Percentiles rank a stretch among this genome's conserved stretches.
These are phyloP conservation scores for Orobanche coerulescens DNA, from an alignment of 257 asterid genomes.

Conservation along the genomic window DNA sequence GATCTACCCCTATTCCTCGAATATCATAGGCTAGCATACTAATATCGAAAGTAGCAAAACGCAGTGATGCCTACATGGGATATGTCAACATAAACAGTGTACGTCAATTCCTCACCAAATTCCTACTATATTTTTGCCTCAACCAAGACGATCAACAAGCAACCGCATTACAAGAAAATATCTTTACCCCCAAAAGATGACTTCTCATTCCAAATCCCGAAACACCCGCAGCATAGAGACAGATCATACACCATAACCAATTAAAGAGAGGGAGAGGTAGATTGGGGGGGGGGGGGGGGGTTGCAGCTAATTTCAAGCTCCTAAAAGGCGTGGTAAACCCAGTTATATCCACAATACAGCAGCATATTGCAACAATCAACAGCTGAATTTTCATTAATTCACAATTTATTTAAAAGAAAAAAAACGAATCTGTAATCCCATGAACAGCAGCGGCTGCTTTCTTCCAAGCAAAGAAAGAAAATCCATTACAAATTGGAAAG, in stretches of 20 bases:
- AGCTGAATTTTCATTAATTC: slow-evolving; percentile 11
- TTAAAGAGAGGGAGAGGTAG: not conserved
- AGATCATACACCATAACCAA: not conserved
- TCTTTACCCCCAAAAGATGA: not conserved
- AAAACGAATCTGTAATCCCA: not conserved
- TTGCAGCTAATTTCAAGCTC: slow-evolving; percentile 3
- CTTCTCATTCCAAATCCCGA: not conserved
- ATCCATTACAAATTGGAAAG: not conserved
- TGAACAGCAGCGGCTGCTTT: not conserved
- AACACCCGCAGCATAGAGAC: not conserved
- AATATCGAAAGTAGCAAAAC: slow-evolving; percentile 4
- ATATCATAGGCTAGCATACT: not conserved
- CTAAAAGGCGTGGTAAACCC: not conserved
- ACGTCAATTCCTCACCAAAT: not conserved
- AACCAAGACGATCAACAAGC: slow-evolving; percentile 12
- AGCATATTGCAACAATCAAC: slow-evolving; percentile 5
- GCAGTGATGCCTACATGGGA: not conserved
- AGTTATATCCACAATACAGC: not conserved
- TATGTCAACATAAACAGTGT: not conserved
- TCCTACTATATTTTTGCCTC: slow-evolving; percentile 3
- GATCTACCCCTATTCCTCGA: not conserved
- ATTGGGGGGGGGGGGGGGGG: not conserved
- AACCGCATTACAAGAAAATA: not conserved
- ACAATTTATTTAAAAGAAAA: not conserved
- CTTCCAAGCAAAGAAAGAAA: not conserved